Base-by-base conservation (phyloP, 352 stramenopile genomes). In the Elongisporangium prolatum region DNA sequence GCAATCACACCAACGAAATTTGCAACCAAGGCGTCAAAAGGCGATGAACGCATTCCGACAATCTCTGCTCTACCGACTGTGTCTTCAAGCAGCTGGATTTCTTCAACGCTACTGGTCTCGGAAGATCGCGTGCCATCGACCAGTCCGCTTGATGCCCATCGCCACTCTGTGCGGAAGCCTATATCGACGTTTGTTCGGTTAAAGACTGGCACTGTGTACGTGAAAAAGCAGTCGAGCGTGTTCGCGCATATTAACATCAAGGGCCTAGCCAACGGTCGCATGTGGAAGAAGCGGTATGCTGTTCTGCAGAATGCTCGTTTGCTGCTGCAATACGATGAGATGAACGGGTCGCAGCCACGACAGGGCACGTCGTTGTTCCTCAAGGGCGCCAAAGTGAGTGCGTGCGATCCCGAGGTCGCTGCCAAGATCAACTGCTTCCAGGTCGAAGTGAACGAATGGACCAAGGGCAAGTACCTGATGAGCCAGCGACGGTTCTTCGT, bases 221-320 rank as follows among this genome's bases (percentile, higher is more conserved):
- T 95, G 21, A 90, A 91, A 64, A 95, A 93, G 63, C 73, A 86
- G 48, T 79, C 73, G 54, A 91, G 84, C 56, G 61, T 93, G 52
- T 88, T 93, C 52, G 77, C 84, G 21, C 80, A 89, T 51, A 56
- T 92, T 57, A 88, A 92, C 55, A 63, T 89, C 55, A 87, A 81
- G 48, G 73, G 80, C 2, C 57, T 80, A 14, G 34, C 11, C 10
- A 88, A 74, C 49, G 65, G 69, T 34, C 69, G 80, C 9, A 69
- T 88, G 54, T 95, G 86, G 86, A 95, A 95, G 61, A 82, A 80
- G 25, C 84, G 86, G n/a, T 93, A 80, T 53, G 86, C 86, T 2
- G 77, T 93, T 24, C 56, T 95, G 21, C 74, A 93, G 48, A 86
- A 77, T 48, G 63, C 75, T 49, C 72, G 75, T 14, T 67, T 95